Conservation (phyloP, 2,329 filamentous ascomycete genomes). For the Xylaria digitata region DNA sequence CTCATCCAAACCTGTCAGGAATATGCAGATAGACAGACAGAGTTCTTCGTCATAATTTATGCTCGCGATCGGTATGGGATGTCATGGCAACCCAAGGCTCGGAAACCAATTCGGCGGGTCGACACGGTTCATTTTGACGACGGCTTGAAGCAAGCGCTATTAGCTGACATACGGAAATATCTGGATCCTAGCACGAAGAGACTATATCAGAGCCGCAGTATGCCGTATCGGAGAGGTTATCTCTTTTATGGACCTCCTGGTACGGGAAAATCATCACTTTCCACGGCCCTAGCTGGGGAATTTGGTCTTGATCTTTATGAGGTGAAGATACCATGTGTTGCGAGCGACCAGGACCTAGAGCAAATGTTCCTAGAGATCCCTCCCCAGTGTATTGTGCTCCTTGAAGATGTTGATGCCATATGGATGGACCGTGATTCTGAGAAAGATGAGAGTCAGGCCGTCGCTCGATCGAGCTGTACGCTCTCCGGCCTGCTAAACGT, state of each 20-base stretch:
- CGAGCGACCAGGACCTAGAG: conserved; percentile 61
- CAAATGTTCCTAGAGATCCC: conserved; percentile 64
- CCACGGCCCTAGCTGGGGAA: conserved; percentile 62
- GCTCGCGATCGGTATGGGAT: conserved; percentile 59
- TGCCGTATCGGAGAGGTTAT: conserved; percentile 68
- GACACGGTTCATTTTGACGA: conserved; percentile 64
- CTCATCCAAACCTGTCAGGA: conserved; percentile 61
- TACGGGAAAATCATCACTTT: conserved; percentile 57
- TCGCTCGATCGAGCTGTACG: conserved; percentile 57
- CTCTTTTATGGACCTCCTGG: conserved; percentile 50
- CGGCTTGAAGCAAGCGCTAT: conserved; percentile 58
- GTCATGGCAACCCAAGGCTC: conserved; percentile 61
- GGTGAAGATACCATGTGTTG: conserved; percentile 57
- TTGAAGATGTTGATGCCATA: conserved; percentile 66
- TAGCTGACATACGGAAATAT: conserved; percentile 64
- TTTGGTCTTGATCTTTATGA: conserved; percentile 65
- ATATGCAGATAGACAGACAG: conserved; percentile 59
- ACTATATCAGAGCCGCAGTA: conserved; percentile 74
- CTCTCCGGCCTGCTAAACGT: conserved; percentile 71
- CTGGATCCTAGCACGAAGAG: conserved; percentile 58
- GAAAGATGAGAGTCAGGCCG: conserved; percentile 43
- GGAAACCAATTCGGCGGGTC: conserved; percentile 61
- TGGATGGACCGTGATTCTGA: conserved; percentile 55
- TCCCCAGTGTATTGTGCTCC: conserved; percentile 63
- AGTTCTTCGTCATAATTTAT: conserved; percentile 64